These are phyloP conservation scores for Isatis tinctoria DNA, from an alignment of 345 rosid species.

Conservation along the genomic window DNA sequence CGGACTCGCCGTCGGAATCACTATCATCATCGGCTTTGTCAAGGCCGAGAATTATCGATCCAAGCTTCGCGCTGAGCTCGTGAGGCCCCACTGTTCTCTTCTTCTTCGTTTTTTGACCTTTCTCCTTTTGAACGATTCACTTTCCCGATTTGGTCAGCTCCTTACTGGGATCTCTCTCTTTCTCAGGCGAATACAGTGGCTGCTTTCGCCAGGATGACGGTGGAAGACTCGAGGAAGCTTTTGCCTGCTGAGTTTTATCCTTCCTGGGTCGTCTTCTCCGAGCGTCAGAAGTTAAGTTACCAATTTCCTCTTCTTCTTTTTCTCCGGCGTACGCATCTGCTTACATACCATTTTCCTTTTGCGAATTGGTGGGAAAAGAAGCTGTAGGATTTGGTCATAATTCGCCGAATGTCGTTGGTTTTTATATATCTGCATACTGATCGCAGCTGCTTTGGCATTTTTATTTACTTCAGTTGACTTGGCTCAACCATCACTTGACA, in stretches of 20 bases:
- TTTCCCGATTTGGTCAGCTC: neutral
- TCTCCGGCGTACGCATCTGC: neutral
- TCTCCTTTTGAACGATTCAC: neutral
- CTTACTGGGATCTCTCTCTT: neutral
- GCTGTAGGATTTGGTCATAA: neutral
- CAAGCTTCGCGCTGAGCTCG: constrained; percentile 71
- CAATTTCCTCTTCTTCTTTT: neutral
- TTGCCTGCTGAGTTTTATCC: constrained; percentile 80
- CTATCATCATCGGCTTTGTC: constrained; percentile 70
- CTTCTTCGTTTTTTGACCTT: neutral
- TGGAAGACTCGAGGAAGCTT: constrained; percentile 87
- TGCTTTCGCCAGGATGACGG: constrained; percentile 93
- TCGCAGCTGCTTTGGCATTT: constrained; percentile 3
- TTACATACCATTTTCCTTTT: neutral
- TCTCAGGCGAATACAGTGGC: constrained; percentile 80
- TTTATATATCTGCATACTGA: constrained; percentile 1
- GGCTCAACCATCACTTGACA: constrained; percentile 82
- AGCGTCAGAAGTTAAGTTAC: constrained; percentile 75
- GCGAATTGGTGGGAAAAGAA: neutral
- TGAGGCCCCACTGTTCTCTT: constrained; percentile 28
- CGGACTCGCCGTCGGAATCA: constrained; percentile 66
- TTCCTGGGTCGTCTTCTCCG: constrained; percentile 95
- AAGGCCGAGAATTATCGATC: constrained; percentile 82
- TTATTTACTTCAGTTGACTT: constrained; percentile 61
- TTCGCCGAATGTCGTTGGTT: neutral